phyloP scores from a whole-genome alignment of 1,139 yeast genomes.

The Nakaseomyces nivariensis region DNA sequence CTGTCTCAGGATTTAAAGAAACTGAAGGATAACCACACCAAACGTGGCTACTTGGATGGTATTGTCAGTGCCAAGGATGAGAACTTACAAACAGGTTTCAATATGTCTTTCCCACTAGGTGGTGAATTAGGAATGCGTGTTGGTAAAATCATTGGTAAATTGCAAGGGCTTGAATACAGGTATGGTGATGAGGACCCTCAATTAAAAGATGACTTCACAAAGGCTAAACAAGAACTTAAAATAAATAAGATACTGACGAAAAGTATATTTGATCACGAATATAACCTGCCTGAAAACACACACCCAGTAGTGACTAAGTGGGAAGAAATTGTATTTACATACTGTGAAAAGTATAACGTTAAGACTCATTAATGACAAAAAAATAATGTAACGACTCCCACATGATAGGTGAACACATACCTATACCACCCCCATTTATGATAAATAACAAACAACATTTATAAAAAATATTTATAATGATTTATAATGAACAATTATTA shows the following conservation, averaged over 20 bases:
- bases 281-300: slow-evolving; percentile 9
- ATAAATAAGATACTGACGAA: slow-evolving; percentile 23
- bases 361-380: slow-evolving; percentile 1
- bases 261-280: slow-evolving; percentile 18
- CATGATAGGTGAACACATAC: not conserved
- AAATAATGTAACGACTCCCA: not conserved
- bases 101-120: slow-evolving; percentile 68
- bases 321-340: slow-evolving; percentile 11
- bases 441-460: too few relatives aligned
- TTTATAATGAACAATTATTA: not conserved
- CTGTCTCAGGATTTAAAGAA: slow-evolving; percentile 26
- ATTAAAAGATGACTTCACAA: slow-evolving; percentile 11
- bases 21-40: slow-evolving; percentile 56
- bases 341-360: slow-evolving; percentile 14
- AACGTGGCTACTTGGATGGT: slow-evolving; percentile 83
- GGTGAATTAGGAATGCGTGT: slow-evolving; percentile 56
- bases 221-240: slow-evolving; percentile 18
- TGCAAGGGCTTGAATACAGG: slow-evolving; percentile 23
- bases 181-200: slow-evolving; percentile 16
- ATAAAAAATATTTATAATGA: not conserved
- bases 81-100: slow-evolving; percentile 72
- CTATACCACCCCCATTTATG: too few relatives aligned
- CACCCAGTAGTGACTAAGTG: slow-evolving; percentile 16
- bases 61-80: slow-evolving; percentile 57
- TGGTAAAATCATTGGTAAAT: slow-evolving; percentile 54